Evolutionary conservation across 345 rosid species (phyloP), one percentile per base, ranked within the genome.

Genomic region (Populus nigra): DNA sequence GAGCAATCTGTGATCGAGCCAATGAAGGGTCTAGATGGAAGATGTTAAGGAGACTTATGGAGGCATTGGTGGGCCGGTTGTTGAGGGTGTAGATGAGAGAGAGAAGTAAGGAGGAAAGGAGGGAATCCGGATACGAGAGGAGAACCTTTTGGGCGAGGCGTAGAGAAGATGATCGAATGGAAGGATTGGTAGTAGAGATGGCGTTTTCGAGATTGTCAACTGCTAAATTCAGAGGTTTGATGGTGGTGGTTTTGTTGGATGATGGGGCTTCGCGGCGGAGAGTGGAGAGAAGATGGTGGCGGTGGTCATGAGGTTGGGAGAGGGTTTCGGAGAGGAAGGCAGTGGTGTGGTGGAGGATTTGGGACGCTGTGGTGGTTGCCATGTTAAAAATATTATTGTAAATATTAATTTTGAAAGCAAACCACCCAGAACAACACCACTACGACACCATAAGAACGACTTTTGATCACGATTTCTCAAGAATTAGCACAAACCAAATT

Each of bases 1-100:
- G 88, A 20, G 88, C 87, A 20, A 89, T 31, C 73, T 89, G 90
- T 10, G 89, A 82, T 23, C 92, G 78, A 8, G 90, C 86, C 31
- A 83, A 50, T 0, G 85, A 84, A 27, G 94, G 94, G 62, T 89
- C 87, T 23, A 78, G 68, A 57, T 45, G 55, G 82, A 89, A 89
- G 53, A 88, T n/a, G 71, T 66, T 77, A n/a, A 88, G 81, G 39
- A 89, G 83, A 17, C 61, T 55, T 27, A 81, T 50, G 65, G 90
- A 78, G 62, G 94, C 88, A 22, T 81, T 71, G 67, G 59, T 15
- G n/a, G 89, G 87, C 45, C 80, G 88, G 57, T 85, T 38, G 53
- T 79, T 73, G 45, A 90, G 77, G n/a, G 89, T 74, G 83, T 81
- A 75, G 55, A 84, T 71, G 43, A 91, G 87, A 33, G 89, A 89